These are phyloP conservation scores for Umbilicus rupestris DNA, from an alignment of 164 flowering plant genomes.

Conservation along the genomic window DNA sequence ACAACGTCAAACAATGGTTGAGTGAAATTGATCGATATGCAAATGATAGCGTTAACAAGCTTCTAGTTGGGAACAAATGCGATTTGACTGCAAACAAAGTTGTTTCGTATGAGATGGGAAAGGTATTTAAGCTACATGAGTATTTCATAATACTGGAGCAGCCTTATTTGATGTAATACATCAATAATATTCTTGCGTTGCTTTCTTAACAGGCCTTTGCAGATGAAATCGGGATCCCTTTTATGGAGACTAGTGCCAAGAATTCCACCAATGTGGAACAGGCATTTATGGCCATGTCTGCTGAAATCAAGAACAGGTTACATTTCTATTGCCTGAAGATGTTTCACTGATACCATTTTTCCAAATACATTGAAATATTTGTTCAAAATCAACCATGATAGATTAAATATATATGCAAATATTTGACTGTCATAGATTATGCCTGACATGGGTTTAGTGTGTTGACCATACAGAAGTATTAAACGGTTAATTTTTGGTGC, in stretches of 20 bases:
- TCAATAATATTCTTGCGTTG: background rate
- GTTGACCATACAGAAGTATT: background rate
- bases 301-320: constrained; percentile 42
- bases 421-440: background rate
- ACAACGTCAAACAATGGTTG: constrained; percentile 81
- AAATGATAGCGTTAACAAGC: constrained; percentile 44
- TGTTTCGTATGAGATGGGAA: constrained; percentile 33
- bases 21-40: constrained; percentile 57
- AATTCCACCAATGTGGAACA: constrained; percentile 46
- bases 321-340: background rate
- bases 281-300: constrained; percentile 51
- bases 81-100: constrained; percentile 54
- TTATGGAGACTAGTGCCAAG: constrained; percentile 54
- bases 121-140: constrained; percentile 19
- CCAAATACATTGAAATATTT: background rate
- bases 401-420: background rate
- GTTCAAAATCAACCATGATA: no score
- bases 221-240: constrained; percentile 51
- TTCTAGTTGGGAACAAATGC: constrained; percentile 70
- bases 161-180: background rate
- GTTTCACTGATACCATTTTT: background rate
- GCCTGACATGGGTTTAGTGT: no score
- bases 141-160: background rate
- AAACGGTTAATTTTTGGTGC: background rate
- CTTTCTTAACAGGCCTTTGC: constrained; percentile 34